These are phyloP conservation scores for Oenanthe sinensis DNA, from an alignment of 129 eudicot genomes.

Conservation along the genomic window DNA sequence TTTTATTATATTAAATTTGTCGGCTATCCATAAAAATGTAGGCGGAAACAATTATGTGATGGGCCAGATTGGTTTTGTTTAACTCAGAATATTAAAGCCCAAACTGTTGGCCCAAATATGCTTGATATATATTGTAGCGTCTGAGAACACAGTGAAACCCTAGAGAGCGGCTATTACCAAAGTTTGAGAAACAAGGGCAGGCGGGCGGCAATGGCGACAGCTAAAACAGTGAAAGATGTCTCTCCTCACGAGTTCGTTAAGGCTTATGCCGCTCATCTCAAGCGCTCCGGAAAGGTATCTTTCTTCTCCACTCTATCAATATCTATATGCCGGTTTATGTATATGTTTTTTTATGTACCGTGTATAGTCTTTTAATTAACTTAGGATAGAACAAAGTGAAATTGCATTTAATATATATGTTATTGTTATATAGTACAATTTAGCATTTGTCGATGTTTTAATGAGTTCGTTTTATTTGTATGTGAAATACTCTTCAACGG, in stretches of 20 bases:
- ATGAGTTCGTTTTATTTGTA: background rate
- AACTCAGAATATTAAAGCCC: too few species aligned
- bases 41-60: too few species aligned
- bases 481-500: background rate
- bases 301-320: background rate
- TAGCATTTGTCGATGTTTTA: background rate
- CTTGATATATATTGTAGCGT: background rate
- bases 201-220: slow-evolving; percentile 62
- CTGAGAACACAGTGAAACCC: slow-evolving; percentile 10
- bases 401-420: background rate
- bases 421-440: background rate
- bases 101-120: too few species aligned
- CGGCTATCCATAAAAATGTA: too few species aligned
- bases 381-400: background rate
- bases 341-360: too few species aligned
- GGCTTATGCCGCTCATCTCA: slow-evolving; percentile 85
- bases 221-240: slow-evolving; percentile 80
- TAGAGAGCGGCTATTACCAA: slow-evolving; percentile 10
- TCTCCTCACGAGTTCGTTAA: slow-evolving; percentile 87
- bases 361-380: background rate
- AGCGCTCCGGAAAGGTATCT: slow-evolving; percentile 74
- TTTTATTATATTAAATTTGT: too few species aligned
- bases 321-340: too few species aligned
- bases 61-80: too few species aligned
- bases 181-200: too few species aligned